Percentiles rank a stretch among this genome's conserved stretches.
Evolutionary conservation across 2,329 filamentous ascomycete species (phyloP).

Genomic region (Microascus cirrosus): DNA sequence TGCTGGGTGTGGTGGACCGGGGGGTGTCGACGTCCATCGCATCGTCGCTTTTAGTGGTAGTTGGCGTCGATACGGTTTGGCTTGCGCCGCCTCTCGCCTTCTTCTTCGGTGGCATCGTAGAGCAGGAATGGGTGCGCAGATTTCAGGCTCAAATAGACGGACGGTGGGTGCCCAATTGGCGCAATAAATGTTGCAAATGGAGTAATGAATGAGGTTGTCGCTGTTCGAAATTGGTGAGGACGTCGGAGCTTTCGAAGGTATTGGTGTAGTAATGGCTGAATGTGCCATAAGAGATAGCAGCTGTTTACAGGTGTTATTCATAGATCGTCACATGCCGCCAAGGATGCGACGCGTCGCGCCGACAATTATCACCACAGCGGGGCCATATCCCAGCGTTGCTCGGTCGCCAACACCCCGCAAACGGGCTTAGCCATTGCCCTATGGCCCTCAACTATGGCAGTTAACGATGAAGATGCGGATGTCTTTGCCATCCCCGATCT

Average conservation of each 20-base stretch:
- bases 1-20: slow-evolving; percentile 7
- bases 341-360: slow-evolving; percentile 2
- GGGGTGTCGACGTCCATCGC: slow-evolving; percentile 49
- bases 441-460: slow-evolving; percentile 8
- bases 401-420: not conserved
- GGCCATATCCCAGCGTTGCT: not conserved
- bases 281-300: not conserved
- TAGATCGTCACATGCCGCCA: not conserved
- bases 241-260: not conserved
- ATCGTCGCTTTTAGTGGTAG: slow-evolving; percentile 43
- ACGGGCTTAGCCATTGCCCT: not conserved
- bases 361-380: not conserved
- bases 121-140: not conserved
- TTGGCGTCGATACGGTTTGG: slow-evolving; percentile 46
- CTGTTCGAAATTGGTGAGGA: not conserved
- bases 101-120: slow-evolving; percentile 58
- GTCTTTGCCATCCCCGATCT: slow-evolving; percentile 55
- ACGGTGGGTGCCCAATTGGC: not conserved
- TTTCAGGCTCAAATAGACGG: not conserved
- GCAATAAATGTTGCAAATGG: not conserved
- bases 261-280: not conserved
- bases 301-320: not conserved
- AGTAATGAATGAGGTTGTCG: not conserved
- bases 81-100: slow-evolving; percentile 42
- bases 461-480: slow-evolving; percentile 33